Evolutionary conservation across 192 early-diverging fungal species (phyloP).

Genomic region (Coemansia sp.): DNA sequence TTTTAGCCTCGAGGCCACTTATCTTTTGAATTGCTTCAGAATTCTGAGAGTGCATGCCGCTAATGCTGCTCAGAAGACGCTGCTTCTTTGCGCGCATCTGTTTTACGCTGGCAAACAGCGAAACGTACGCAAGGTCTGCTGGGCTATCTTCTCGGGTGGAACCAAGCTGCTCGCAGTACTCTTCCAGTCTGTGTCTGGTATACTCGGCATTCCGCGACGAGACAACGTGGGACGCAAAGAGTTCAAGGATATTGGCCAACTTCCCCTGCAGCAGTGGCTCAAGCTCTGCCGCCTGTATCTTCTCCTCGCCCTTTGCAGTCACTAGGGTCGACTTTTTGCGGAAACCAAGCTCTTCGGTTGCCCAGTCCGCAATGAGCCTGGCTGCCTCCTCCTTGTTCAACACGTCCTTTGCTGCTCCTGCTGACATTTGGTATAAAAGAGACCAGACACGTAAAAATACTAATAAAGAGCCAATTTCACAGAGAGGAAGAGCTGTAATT

Average conservation of each 20-base stretch:
- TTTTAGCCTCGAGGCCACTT: conserved; percentile 19
- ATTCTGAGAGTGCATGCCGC: conserved; percentile 26
- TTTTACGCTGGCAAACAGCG: conserved; percentile 14
- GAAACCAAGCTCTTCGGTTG: conserved; percentile 49
- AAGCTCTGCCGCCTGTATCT: conserved; percentile 25
- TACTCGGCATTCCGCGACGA: conserved; percentile 31
- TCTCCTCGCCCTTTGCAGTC: conserved; percentile 46
- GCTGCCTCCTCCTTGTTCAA: conserved; percentile 31
- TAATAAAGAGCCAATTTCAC: not conserved
- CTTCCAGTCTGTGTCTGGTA: conserved; percentile 20
- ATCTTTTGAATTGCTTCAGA: conserved; percentile 25
- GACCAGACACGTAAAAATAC: not conserved
- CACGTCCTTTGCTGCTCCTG: not conserved
- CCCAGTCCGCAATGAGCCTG: conserved; percentile 39
- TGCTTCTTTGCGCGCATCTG: conserved; percentile 16
- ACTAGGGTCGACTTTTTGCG: conserved; percentile 43
- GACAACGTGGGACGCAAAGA: conserved; percentile 31
- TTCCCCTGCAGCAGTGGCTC: conserved; percentile 49
- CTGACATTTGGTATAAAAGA: not conserved
- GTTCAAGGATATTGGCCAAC: conserved; percentile 32
- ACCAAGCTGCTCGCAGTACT: conserved; percentile 21
- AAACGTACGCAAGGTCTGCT: conserved; percentile 11
- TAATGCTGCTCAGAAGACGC: conserved; percentile 10
- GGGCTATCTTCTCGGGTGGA: not conserved
- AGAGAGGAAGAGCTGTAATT: too few relatives aligned